Conservation (phyloP, 805 yeast species). For the Myxozyma kluyveri region DNA sequence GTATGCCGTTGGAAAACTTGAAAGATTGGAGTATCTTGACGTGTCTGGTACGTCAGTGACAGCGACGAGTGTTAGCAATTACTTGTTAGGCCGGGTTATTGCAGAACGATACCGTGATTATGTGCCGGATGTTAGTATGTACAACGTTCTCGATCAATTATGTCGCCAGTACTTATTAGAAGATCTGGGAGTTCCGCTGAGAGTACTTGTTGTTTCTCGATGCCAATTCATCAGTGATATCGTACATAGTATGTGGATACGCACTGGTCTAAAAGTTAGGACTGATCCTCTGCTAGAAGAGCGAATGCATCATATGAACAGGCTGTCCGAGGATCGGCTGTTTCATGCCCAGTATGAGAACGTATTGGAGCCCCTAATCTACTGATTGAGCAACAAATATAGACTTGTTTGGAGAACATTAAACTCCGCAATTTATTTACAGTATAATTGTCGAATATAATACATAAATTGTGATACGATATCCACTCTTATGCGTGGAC, state of each 20-base stretch:
- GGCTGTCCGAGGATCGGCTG: neutral
- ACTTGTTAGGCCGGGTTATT: neutral
- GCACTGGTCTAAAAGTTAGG: neutral
- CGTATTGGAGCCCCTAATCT: too few relatives aligned
- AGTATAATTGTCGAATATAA: neutral
- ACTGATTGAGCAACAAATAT: too few relatives aligned
- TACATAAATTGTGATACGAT: neutral
- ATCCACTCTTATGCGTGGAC: slow-evolving; percentile 18
- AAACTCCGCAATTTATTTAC: too few relatives aligned
- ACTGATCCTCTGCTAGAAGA: neutral
- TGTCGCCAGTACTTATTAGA: neutral
- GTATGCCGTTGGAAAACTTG: neutral
- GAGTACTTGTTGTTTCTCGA: neutral
- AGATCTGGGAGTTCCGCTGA: neutral
- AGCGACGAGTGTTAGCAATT: neutral
- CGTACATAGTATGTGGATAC: neutral
- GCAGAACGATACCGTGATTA: too few relatives aligned
- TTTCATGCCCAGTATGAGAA: neutral
- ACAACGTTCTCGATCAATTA: neutral
- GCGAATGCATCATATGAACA: neutral
- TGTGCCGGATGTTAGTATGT: too few relatives aligned
- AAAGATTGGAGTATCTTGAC: slow-evolving; percentile 2
- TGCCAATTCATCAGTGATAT: neutral
- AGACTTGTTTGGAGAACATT: too few relatives aligned
- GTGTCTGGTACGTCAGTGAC: slow-evolving; percentile 1